These are phyloP conservation scores for Yarrowia bubula DNA, from an alignment of 805 yeast genomes.

Conservation along the genomic window DNA sequence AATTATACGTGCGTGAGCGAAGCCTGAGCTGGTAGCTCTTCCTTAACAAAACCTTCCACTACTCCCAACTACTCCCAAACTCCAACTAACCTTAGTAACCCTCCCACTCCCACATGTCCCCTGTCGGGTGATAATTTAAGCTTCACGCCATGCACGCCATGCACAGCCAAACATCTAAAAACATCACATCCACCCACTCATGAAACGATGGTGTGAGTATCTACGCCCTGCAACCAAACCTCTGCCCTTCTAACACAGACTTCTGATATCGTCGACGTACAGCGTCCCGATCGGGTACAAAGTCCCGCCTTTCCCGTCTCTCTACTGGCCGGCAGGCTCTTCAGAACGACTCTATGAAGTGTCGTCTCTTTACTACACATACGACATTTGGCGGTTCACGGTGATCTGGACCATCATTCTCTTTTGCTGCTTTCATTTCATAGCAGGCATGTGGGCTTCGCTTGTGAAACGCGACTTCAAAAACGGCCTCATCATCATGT, in stretches of 20 bases:
- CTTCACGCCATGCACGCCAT: not conserved
- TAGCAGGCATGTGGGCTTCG: slow-evolving; percentile 64
- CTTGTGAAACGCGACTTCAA: slow-evolving; percentile 49
- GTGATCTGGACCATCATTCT: slow-evolving; percentile 76
- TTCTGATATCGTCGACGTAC: slow-evolving; percentile 15
- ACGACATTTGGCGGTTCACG: slow-evolving; percentile 81
- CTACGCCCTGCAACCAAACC: not conserved
- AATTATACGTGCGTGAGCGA: no score
- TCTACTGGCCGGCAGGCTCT: slow-evolving; percentile 63
- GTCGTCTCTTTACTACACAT: slow-evolving; percentile 62
- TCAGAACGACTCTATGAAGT: slow-evolving; percentile 40
- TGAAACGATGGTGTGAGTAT: slow-evolving; percentile 19
- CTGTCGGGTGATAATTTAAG: no score
- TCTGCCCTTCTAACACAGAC: slow-evolving; percentile 1
- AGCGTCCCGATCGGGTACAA: slow-evolving; percentile 74
- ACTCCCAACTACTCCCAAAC: not conserved
- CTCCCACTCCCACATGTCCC: not conserved
- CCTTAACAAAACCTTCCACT: not conserved
- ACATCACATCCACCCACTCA: not conserved
- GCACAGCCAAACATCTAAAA: not conserved
- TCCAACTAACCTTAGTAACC: not conserved
- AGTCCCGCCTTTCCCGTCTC: slow-evolving; percentile 76
- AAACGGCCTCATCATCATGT: slow-evolving; percentile 42
- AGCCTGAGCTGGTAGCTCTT: no score
- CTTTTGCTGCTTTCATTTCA: slow-evolving; percentile 57